Base-by-base conservation (phyloP, 257 asterid genomes). In the Solanum verrucosum region DNA sequence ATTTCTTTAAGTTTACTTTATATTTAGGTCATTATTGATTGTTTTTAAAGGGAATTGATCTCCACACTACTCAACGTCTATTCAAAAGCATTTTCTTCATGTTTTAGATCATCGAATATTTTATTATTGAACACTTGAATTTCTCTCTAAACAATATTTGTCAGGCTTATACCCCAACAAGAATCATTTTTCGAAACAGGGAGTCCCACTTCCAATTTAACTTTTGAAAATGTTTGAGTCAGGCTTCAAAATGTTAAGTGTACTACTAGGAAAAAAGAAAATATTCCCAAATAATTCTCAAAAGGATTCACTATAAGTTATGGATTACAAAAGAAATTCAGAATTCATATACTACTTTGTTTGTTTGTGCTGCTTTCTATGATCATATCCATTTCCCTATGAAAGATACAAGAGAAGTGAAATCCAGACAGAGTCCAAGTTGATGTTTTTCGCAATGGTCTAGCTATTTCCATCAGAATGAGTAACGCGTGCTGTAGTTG, bases 401-500 rank as follows among this genome's bases (percentile, higher is more conserved):
- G 86, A 49, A 79, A 18, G 70, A 82, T 49, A 20, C 70, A 82
- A 52, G 5, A 49, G 3, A 49, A 82, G 40, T 7, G 67, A 79
- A 79, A 46, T 46, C 67, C 85, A 44, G 40, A 27, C 1, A 82
- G 25, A 16, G 86, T 29, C 27, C 71, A 49, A 10, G 29, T 49
- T 49, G 86, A 82, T 82, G 29, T 29, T 52, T 74, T 49, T 18
- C 44, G 21, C 15, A 25, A 44, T 27, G 63, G 13, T 44, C 40
- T 27, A 79, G 67, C 85, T 27, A 46, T 79, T 25, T 0, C 42
- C 68, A 81, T 46, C 90, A 95, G 88, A 92, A 92, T 3, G 98
- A 94, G 88, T 94, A 97, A 60, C 96, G 94, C 93, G 89, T 90
- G 49, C 25, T 86, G 90, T 92, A 92, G 92, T 96, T 97, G 77